Percentiles rank a stretch among this genome's conserved stretches.
Conservation (phyloP, 2,329 filamentous ascomycete genomes). For the Fusarium tricinctum region DNA sequence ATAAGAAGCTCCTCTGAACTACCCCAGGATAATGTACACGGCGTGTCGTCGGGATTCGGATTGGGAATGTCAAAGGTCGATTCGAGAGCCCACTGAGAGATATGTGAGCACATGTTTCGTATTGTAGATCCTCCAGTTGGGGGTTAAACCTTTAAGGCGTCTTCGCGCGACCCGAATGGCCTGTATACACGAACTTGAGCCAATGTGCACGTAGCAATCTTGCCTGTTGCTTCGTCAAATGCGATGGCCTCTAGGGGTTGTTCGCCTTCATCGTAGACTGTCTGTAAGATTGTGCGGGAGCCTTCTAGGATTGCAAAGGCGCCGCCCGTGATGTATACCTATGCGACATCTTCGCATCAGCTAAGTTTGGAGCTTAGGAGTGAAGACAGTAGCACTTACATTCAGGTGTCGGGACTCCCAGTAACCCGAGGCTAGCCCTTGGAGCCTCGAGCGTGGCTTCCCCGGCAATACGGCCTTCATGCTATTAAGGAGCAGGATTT, state of each 20-base stretch:
- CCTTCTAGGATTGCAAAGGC: conserved; percentile 86
- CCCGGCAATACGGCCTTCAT: conserved; percentile 87
- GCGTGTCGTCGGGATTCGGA: conserved; percentile 52
- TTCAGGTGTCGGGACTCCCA: conserved; percentile 81
- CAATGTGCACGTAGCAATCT: conserved; percentile 82
- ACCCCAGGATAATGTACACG: conserved; percentile 83
- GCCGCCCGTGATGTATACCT: conserved; percentile 92
- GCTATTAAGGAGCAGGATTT: conserved; percentile 56
- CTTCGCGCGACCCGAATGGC: conserved; percentile 78
- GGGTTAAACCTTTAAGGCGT: conserved; percentile 76
- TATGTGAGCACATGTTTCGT: conserved; percentile 42
- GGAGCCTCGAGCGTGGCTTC: conserved; percentile 81
- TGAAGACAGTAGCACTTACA: conserved; percentile 62
- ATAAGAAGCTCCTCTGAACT: conserved; percentile 86
- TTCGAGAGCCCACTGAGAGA: conserved; percentile 73
- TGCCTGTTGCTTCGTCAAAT: conserved; percentile 85
- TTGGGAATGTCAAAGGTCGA: conserved; percentile 66
- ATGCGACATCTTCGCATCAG: conserved; percentile 30
- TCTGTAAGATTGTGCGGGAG: conserved; percentile 83
- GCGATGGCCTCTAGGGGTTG: conserved; percentile 78
- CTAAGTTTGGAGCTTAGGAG: conserved; percentile 9
- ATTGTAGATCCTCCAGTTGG: conserved; percentile 1
- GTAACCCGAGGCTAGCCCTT: conserved; percentile 79
- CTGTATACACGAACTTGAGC: conserved; percentile 81
- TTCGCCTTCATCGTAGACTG: conserved; percentile 87